Conservation (phyloP, 208 protist species). For the Naegleria gruberi region DNA sequence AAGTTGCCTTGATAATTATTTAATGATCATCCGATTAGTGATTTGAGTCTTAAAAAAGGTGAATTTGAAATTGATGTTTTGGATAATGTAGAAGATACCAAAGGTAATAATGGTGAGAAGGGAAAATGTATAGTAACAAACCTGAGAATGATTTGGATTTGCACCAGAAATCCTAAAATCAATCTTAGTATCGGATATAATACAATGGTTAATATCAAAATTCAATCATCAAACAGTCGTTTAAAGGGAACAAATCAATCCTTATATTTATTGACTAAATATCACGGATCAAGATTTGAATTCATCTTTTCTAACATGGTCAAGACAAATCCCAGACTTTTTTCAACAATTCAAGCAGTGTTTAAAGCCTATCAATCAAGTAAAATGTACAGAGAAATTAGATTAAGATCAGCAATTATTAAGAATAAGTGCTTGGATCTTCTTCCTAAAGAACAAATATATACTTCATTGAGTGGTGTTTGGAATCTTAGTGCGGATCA, state of each 20-base stretch:
- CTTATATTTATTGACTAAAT: slow-evolving; percentile 74
- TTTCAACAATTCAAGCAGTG: slow-evolving; percentile 62
- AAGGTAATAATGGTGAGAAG: slow-evolving; percentile 82
- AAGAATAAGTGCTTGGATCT: slow-evolving; percentile 66
- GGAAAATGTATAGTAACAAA: slow-evolving; percentile 86
- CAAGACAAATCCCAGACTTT: slow-evolving; percentile 48
- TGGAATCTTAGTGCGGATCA: slow-evolving; percentile 81
- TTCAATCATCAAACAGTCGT: slow-evolving; percentile 66
- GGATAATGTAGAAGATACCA: slow-evolving; percentile 80
- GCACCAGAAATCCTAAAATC: slow-evolving; percentile 35
- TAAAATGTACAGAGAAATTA: slow-evolving; percentile 83
- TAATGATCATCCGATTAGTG: slow-evolving; percentile 14
- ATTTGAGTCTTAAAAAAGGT: slow-evolving; percentile 55
- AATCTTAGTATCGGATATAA: slow-evolving; percentile 88
- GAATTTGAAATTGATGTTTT: slow-evolving; percentile 70
- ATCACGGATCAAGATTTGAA: slow-evolving; percentile 65
- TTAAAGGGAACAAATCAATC: slow-evolving; percentile 67
- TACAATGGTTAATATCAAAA: slow-evolving; percentile 65
- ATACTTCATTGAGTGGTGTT: slow-evolving; percentile 64
- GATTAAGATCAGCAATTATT: slow-evolving; percentile 76
- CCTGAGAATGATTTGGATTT: slow-evolving; percentile 82
- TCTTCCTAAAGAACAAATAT: slow-evolving; percentile 70
- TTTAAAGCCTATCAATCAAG: slow-evolving; percentile 85
- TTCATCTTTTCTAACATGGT: slow-evolving; percentile 86
- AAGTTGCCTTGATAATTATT: background rate